Evolutionary conservation across 2,329 filamentous ascomycete species (phyloP).

Genomic region (Alternaria consortialis): DNA sequence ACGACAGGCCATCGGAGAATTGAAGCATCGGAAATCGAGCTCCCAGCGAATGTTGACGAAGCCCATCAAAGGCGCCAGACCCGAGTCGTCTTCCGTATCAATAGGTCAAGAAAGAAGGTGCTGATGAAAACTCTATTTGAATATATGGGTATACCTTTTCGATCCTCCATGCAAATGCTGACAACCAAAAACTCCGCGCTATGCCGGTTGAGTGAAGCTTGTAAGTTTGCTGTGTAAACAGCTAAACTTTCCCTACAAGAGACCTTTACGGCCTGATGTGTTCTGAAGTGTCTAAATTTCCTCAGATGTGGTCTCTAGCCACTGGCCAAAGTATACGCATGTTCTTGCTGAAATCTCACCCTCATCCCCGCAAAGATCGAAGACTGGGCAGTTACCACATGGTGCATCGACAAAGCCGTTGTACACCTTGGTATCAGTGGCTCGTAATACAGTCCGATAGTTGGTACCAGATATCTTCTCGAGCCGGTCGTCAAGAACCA

Average conservation of each 20-base stretch:
- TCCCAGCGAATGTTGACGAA: neutral
- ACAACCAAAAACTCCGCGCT: slow-evolving; percentile 6
- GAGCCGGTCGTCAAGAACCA: slow-evolving; percentile 86
- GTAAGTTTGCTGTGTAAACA: neutral
- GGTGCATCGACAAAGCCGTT: slow-evolving; percentile 89
- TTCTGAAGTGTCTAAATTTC: slow-evolving; percentile 11
- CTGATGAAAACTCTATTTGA: neutral
- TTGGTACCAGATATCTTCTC: slow-evolving; percentile 66
- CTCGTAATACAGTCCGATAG: slow-evolving; percentile 58
- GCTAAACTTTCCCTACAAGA: neutral
- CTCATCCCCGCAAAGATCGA: slow-evolving; percentile 88
- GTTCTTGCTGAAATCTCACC: slow-evolving; percentile 89
- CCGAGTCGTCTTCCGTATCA: neutral
- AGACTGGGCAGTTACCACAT: slow-evolving; percentile 91
- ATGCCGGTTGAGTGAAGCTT: neutral
- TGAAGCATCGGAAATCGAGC: neutral
- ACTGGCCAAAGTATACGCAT: slow-evolving; percentile 90
- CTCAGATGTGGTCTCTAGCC: slow-evolving; percentile 64
- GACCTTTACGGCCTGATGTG: neutral
- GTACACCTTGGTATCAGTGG: slow-evolving; percentile 56
- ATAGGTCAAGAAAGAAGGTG: neutral
- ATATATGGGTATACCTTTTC: slow-evolving; percentile 6
- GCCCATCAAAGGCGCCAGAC: neutral
- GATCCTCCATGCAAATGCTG: slow-evolving; percentile 3
- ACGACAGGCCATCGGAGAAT: neutral